Base-by-base conservation (phyloP, 768 basidiomycete genomes). In the Paxillus involutus region DNA sequence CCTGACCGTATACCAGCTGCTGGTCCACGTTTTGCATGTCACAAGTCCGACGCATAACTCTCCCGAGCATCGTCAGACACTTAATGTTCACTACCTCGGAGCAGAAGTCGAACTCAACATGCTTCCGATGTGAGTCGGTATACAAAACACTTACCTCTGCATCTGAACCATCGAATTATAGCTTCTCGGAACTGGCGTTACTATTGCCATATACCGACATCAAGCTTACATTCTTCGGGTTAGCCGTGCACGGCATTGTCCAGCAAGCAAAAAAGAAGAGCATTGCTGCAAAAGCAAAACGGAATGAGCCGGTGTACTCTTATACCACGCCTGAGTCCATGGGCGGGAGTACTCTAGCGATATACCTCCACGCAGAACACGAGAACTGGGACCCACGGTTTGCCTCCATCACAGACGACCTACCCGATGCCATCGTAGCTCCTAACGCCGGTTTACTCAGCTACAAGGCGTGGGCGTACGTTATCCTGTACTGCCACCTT, bases 181-280 rank as follows among this genome's bases (percentile, higher is more conserved):
- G 79, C 33, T 79, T 77, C 58, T 72, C 75, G 13, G 78, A 80
- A 57, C 60, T 80, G 36, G 79, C 76, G 5, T 61, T 80, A 21
- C 62, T 79, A 36, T 60, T 77, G 16, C 77, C 77, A 16, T 61
- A 78, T 57, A 77, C 76, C 17, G 77, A 80, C 55, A 66, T 79
- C 53, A 72, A 72, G 52, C 64, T 80, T 16, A 68, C 71, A 36
- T 61, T 80, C 51, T 75, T 77, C 47, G 77, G 78, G 51, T 51
- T 56, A 21, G 66, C 64, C 26, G 69, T 71, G 21, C 51, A 67
- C n/a, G 49, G 62, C 4, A 59, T 76, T 8, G 58, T 72, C 26
- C 64, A 69, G 24, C 66, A 67, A 47, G 69, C 70, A 9, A 68
- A 55, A 51, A 66, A 66, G 53, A 62, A 66, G 41, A 67, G 62